phyloP scores from a whole-genome alignment of 2,329 filamentous ascomycete genomes.

The Ophiostoma sp. region DNA sequence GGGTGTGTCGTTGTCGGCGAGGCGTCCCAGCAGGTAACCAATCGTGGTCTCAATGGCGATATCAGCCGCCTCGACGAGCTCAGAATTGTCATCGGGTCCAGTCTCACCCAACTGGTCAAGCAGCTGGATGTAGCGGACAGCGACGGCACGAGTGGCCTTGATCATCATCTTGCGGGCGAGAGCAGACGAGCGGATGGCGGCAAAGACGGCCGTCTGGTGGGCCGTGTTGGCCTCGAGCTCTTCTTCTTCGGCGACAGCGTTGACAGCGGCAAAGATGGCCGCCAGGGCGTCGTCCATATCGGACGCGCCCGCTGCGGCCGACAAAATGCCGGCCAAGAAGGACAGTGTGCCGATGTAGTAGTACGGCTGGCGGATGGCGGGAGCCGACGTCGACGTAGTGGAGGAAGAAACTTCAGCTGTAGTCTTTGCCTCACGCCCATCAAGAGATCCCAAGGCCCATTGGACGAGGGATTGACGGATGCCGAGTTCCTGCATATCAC shows the following conservation, averaged over 20 bases:
- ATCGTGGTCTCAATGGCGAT: constrained; percentile 81
- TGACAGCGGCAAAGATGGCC: constrained; percentile 64
- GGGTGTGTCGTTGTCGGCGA: constrained; percentile 86
- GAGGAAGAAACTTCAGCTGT: constrained; percentile 28
- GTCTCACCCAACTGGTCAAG: constrained; percentile 52
- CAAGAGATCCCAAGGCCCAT: constrained; percentile 68
- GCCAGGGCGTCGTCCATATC: constrained; percentile 69
- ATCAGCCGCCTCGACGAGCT: constrained; percentile 50
- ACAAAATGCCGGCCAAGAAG: constrained; percentile 73
- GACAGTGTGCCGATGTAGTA: constrained; percentile 76
- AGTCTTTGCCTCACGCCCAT: constrained; percentile 36
- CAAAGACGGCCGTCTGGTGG: constrained; percentile 45
- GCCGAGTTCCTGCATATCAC: constrained; percentile 80
- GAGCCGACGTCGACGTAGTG: not conserved
- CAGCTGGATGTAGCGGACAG: constrained; percentile 55
- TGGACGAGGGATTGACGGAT: constrained; percentile 66
- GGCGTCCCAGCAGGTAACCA: constrained; percentile 72
- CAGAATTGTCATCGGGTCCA: constrained; percentile 43
- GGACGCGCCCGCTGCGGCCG: constrained; percentile 68
- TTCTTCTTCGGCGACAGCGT: constrained; percentile 56
- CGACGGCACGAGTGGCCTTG: constrained; percentile 78
- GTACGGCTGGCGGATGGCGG: constrained; percentile 57
- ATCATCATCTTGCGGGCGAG: constrained; percentile 78
- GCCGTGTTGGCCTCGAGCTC: not conserved
- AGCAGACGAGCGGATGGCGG: constrained; percentile 67